Conservation (phyloP, 192 early-diverging fungal genomes). For the Linnemannia exigua region DNA sequence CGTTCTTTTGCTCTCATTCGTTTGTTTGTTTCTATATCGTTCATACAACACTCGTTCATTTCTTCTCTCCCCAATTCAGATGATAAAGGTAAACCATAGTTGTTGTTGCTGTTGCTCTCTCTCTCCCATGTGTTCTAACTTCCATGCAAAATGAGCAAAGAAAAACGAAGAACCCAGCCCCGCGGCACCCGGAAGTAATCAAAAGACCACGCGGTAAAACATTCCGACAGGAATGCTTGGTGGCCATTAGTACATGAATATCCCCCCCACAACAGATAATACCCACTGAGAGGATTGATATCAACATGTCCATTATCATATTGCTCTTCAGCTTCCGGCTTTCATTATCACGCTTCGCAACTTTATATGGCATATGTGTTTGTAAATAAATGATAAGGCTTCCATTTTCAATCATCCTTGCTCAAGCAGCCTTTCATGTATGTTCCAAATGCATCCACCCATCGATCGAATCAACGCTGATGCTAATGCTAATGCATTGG, state of each 20-base stretch:
- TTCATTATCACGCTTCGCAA: neutral
- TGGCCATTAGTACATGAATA: neutral
- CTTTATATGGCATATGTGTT: neutral
- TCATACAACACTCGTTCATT: too few relatives aligned
- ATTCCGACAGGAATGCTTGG: neutral
- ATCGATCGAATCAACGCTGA: too few relatives aligned
- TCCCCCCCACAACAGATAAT: neutral
- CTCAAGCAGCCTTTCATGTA: neutral
- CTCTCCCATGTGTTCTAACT: neutral
- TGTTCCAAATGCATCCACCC: too few relatives aligned
- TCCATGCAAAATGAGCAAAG: neutral
- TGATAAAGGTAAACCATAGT: slow-evolving; percentile 4
- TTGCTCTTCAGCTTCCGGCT: neutral
- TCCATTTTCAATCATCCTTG: neutral
- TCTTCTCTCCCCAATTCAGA: neutral
- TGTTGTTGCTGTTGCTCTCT: neutral
- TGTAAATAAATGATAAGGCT: neutral
- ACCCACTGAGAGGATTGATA: neutral
- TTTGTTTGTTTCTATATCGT: neutral
- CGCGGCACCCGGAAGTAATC: neutral
- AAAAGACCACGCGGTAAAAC: neutral
- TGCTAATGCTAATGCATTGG: neutral
- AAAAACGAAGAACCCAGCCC: neutral
- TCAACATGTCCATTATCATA: neutral
- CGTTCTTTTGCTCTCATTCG: neutral